These are phyloP conservation scores for Coemansia sp. DNA, from an alignment of 192 early-diverging fungal species.

Conservation along the genomic window DNA sequence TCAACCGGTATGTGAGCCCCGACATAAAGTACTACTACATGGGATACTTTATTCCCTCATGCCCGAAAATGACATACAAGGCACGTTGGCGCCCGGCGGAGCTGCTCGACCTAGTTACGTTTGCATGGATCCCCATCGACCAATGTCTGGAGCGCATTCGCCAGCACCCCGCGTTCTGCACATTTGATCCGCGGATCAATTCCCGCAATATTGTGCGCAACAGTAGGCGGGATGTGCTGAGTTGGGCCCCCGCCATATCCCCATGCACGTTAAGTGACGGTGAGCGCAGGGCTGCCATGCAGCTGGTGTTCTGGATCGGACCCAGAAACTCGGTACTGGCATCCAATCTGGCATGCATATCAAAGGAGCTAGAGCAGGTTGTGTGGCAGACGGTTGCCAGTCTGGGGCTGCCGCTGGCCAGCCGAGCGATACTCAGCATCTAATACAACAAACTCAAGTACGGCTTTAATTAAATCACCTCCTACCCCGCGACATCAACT, in stretches of 20 bases:
- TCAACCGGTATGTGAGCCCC: conserved; percentile 43
- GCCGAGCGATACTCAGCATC: too few relatives aligned
- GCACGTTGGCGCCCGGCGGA: conserved; percentile 82
- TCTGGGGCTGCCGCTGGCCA: conserved; percentile 22
- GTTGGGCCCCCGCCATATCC: conserved; percentile 14
- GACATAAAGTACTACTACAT: conserved; percentile 85
- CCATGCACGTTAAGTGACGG: conserved; percentile 1
- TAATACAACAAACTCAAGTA: too few relatives aligned
- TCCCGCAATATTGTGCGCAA: conserved; percentile 19
- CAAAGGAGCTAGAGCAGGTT: conserved; percentile 10
- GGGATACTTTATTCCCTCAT: conserved; percentile 92
- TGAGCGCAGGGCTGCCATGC: conserved; percentile 10
- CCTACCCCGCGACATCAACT: too few relatives aligned
- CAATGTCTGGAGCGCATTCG: conserved; percentile 41
- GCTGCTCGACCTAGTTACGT: conserved; percentile 69
- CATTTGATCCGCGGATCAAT: conserved; percentile 35
- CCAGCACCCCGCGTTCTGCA: conserved; percentile 31
- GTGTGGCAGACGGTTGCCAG: conserved; percentile 25
- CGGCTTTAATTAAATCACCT: too few relatives aligned
- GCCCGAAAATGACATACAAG: conserved; percentile 95
- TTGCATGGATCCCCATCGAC: conserved; percentile 47
- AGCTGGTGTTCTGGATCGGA: conserved; percentile 1
- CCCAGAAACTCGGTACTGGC: neutral
- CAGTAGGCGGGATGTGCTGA: neutral
- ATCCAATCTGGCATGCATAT: conserved; percentile 5